Evolutionary conservation across 495 filamentous ascomycete species (phyloP), one percentile per base, ranked within the genome.

Genomic region (Jackrogersella minutella): DNA sequence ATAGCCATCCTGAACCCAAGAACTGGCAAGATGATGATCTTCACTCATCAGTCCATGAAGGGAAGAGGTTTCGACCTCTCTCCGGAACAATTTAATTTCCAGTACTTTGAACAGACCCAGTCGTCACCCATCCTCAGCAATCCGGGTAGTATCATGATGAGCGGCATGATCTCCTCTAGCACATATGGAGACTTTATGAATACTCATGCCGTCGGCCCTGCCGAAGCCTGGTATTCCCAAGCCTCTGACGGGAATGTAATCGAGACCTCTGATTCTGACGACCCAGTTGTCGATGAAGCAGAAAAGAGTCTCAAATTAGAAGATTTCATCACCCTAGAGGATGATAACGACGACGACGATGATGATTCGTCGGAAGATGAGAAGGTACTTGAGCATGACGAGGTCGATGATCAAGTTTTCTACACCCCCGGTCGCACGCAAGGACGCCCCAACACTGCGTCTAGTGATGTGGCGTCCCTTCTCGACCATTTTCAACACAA

Each of bases 121-220:
- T 70, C 82, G 39, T 85, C 82, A 39, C 84, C 89, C 30, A 86
- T 91, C 77, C 77, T 90, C 47, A 86, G 82, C 61, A 87, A 89
- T 28, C 85, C 87, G n/a, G 85, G 85, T 34, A 89, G 89, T 57
- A 78, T 93, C 58, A 91, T 93, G 90, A 87, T 93, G 84, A 87
- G 87, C 22, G 89, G 87, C 60, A 84, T 85, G 82, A 75, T 79
- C 33, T 79, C 80, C 19, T 78, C 66, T 73, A 82, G 77, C 67
- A 78, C 77, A 19, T 89, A 76, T 57, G 80, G 85, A 14, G 80
- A 86, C 21, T 82, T 88, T 11, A 82, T 87, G 68, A 88, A 86
- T 58, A 78, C 76, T 28, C 86, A 90, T 70, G 84, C 87, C 6
- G 82, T 91, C 64, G 88, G 89, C 10, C 87, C 90, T n/a, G 84